These are phyloP conservation scores for Cladorrhinum sp. DNA, from an alignment of 2,329 filamentous ascomycete species.

Conservation along the genomic window DNA sequence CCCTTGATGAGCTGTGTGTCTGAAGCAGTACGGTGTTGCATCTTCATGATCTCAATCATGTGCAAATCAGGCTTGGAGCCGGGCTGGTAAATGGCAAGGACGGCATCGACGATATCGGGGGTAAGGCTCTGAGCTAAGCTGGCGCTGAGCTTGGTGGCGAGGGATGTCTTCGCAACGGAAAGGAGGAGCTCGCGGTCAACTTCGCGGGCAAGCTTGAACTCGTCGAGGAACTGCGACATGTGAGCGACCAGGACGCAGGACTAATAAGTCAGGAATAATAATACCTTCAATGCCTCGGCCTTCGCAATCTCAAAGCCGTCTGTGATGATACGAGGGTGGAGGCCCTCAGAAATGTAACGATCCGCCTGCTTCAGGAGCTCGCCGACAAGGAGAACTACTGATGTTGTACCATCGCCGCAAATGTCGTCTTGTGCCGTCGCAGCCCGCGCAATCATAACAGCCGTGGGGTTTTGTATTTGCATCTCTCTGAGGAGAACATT, in stretches of 20 bases:
- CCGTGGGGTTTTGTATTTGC: conserved; percentile 98
- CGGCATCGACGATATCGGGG: conserved; percentile 92
- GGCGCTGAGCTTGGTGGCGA: conserved; percentile 91
- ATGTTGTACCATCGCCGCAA: conserved; percentile 95
- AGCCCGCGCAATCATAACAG: conserved; percentile 77
- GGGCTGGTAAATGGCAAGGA: conserved; percentile 87
- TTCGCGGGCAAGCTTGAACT: conserved; percentile 84
- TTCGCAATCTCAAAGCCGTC: conserved; percentile 98
- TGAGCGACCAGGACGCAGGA: conserved; percentile 10
- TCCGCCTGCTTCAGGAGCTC: conserved; percentile 98
- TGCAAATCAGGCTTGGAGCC: conserved; percentile 93
- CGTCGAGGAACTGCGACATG: conserved; percentile 72
- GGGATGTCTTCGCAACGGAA: conserved; percentile 87
- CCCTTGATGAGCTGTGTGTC: conserved; percentile 96
- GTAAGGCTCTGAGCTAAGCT: conserved; percentile 87
- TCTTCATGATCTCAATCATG: conserved; percentile 99
- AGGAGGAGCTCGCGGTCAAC: conserved; percentile 92
- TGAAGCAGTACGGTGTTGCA: conserved; percentile 95
- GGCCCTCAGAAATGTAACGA: conserved; percentile 91
- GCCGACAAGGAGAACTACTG: conserved; percentile 89
- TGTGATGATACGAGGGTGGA: conserved; percentile 94
- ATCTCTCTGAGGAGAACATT: conserved; percentile 77
- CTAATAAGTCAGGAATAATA: conserved; percentile 19
- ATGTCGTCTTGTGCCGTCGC: conserved; percentile 98
- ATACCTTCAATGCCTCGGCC: conserved; percentile 80